These are phyloP conservation scores for Prinsepia uniflora DNA, from an alignment of 306 rosid genomes.

Conservation along the genomic window DNA sequence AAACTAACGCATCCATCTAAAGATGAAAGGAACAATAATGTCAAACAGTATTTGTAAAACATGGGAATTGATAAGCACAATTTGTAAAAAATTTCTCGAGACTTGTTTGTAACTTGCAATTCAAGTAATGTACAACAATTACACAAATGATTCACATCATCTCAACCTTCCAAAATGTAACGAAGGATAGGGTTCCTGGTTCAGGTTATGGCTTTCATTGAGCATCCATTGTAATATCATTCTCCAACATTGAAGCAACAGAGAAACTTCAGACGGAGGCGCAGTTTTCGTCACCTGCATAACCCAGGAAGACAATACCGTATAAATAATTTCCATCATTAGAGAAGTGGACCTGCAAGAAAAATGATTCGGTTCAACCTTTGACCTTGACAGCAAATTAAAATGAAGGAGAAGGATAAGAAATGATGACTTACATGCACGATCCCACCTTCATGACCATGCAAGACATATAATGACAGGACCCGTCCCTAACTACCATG, in stretches of 20 bases:
- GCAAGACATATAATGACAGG: constrained; percentile 82
- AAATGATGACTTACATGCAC: constrained; percentile 74
- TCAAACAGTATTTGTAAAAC: too few relatives aligned
- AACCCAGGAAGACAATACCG: constrained; percentile 13
- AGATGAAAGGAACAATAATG: too few relatives aligned
- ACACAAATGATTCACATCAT: neutral
- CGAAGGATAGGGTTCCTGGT: constrained; percentile 19
- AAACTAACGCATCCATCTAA: too few relatives aligned
- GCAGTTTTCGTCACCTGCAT: constrained; percentile 72
- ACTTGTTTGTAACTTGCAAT: neutral
- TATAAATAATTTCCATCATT: constrained; percentile 89
- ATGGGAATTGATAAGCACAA: too few relatives aligned
- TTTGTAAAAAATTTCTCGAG: too few relatives aligned
- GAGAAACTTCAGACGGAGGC: constrained; percentile 82
- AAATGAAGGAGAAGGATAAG: constrained; percentile 23
- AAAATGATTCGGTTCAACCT: constrained; percentile 21
- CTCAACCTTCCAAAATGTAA: neutral
- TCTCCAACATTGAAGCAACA: constrained; percentile 43
- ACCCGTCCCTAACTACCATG: too few relatives aligned
- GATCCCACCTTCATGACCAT: constrained; percentile 97
- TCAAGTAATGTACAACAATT: constrained; percentile 6
- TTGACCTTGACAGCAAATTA: constrained; percentile 19
- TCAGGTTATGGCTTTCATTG: constrained; percentile 25
- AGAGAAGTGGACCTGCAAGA: constrained; percentile 81
- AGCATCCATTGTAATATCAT: constrained; percentile 22